A percentile compares a stretch with the other conserved stretches of the same genome.
phyloP scores from a whole-genome alignment of 2,329 filamentous ascomycete genomes.

The Calonectria crousiana region DNA sequence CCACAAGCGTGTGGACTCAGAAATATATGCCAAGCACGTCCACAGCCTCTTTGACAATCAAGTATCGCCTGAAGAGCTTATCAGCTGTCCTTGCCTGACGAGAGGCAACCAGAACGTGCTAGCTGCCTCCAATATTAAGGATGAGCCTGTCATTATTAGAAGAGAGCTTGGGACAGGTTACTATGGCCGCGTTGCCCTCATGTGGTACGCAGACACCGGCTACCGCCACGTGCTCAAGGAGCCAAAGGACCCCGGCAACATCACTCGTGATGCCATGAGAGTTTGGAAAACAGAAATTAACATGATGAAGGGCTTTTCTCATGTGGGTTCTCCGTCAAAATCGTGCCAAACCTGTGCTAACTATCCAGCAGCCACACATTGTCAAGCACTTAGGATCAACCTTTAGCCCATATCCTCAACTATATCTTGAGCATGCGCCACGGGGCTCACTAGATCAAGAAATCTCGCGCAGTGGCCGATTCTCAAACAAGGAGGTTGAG shows the following conservation, averaged over 20 bases:
- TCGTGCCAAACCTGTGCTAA: background rate
- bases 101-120: background rate
- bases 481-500: background rate
- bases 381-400: background rate
- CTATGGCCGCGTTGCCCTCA: background rate
- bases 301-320: background rate
- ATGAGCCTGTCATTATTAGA: background rate
- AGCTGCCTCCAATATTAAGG: background rate
- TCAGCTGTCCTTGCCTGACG: background rate
- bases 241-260: background rate
- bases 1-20: background rate
- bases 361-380: background rate
- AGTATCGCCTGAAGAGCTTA: background rate
- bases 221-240: background rate
- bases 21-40: background rate
- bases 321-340: background rate
- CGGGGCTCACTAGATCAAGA: background rate
- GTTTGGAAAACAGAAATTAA: background rate
- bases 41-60: background rate
- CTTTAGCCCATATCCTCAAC: background rate
- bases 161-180: background rate
- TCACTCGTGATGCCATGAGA: background rate
- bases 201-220: background rate
- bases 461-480: background rate
- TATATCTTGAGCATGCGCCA: background rate